phyloP scores from a whole-genome alignment of 2,329 filamentous ascomycete species.

The Amauroascus verrucosus region DNA sequence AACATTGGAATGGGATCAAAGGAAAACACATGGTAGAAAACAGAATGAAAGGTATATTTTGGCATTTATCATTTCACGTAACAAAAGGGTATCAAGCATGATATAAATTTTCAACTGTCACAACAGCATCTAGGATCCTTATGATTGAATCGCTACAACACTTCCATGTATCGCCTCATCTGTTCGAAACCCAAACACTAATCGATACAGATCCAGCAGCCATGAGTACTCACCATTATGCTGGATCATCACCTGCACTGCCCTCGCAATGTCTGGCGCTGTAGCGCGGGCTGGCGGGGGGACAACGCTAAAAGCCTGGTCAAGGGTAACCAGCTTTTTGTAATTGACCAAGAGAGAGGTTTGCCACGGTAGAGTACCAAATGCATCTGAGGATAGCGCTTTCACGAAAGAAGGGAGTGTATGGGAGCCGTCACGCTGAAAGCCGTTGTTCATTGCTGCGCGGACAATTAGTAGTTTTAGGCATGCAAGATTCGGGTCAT shows the following conservation, averaged over 20 bases:
- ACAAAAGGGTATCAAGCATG: conserved; percentile 6
- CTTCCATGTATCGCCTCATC: conserved; percentile 65
- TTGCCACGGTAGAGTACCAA: conserved; percentile 63
- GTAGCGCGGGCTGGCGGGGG: conserved; percentile 28
- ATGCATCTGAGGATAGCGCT: conserved; percentile 62
- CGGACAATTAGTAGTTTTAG: conserved; percentile 72
- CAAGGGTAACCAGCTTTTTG: conserved; percentile 65
- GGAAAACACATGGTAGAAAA: no score
- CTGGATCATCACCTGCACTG: conserved; percentile 61
- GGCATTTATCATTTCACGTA: not conserved
- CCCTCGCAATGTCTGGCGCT: conserved; percentile 68
- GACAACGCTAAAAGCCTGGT: conserved; percentile 52
- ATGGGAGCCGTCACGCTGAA: conserved; percentile 49
- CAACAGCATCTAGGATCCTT: not conserved
- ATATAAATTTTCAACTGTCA: not conserved
- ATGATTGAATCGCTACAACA: conserved; percentile 39
- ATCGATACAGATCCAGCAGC: conserved; percentile 67
- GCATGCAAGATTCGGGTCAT: conserved; percentile 67
- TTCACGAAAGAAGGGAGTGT: conserved; percentile 67
- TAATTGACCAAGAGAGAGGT: conserved; percentile 64
- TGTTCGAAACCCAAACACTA: conserved; percentile 74
- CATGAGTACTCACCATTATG: conserved; percentile 64
- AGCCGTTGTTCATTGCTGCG: conserved; percentile 77
- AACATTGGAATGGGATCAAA: not conserved
- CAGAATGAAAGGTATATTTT: not conserved